Base-by-base conservation (phyloP, 108 stramenopile species). In the Pseudonitzschia multistriata region DNA sequence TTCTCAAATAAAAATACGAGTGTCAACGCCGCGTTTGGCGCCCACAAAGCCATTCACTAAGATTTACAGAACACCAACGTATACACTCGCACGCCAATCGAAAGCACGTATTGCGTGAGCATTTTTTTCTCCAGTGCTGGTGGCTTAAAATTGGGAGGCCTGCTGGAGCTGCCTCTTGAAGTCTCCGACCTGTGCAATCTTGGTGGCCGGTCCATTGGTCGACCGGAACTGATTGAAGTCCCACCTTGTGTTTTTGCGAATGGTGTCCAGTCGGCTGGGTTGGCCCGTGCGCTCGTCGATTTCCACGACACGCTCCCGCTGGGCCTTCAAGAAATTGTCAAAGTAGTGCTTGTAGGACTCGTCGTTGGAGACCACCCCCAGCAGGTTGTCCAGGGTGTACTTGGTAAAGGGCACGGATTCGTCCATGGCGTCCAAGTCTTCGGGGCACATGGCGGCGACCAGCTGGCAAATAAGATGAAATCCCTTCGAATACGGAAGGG, bases 391-490 rank as follows among this genome's bases (percentile, higher is more conserved):
- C 62, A 84, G 68, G 0, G 78, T 76, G 5, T 39, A 53, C 59
- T 81, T 81, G 62, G 83, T 84, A 74, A 84, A 84, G 33, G 83
- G 83, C 14, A 84, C 78, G 3, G 65, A 75, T 35, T 84, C 83
- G 70, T 84, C 80, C 83, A 84, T 81, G 66, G 83, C 80, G 76
- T 84, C 83, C 74, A 84, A 79, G 60, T 84, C 83, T 25, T 81
- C 78, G 0, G 83, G 83, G 59, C 79, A 79, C 61, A 79, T 72
- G 30, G 83, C 83, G 5, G 80, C 83, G 0, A 79, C 80, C 49
- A 84, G 59, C 36, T 65, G 68, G 27, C 73, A 70, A 39, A 84
- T 74, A 10, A 84, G 40, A 53, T 81, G 77, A 55, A 84, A 84
- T n/a, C 83, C 83, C 60, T 67, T 72, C 40, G 78, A 72, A 35